These are phyloP conservation scores for Lecanoromycetidae sp. DNA, from an alignment of 2,329 filamentous ascomycete species.

Conservation along the genomic window DNA sequence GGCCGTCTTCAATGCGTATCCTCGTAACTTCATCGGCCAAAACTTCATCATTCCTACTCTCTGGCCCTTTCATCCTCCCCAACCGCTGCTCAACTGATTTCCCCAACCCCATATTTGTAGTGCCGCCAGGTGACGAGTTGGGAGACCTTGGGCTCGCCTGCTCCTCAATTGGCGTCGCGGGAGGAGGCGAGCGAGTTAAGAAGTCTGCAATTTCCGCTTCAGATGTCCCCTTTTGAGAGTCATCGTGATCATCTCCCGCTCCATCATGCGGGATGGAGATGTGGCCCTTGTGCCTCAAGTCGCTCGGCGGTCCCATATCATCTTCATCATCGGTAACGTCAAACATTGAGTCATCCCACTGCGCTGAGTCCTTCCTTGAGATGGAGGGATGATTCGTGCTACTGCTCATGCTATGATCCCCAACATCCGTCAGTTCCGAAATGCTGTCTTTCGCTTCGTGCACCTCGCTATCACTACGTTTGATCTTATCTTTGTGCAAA, in stretches of 20 bases:
- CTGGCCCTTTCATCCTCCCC: neutral
- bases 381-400: neutral
- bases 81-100: conserved; percentile 10
- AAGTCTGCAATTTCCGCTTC: conserved; percentile 32
- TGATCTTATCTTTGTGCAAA: conserved; percentile 23
- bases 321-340: conserved; percentile 34
- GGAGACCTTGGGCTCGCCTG: neutral
- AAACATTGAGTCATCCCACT: conserved; percentile 40
- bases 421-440: conserved; percentile 23
- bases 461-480: conserved; percentile 36
- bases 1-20: conserved; percentile 4
- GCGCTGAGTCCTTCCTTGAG: conserved; percentile 29
- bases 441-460: conserved; percentile 30
- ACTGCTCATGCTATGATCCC: conserved; percentile 18
- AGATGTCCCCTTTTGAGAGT: conserved; percentile 23
- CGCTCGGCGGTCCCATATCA: conserved; percentile 21
- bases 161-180: neutral
- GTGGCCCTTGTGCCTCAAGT: neutral
- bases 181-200: conserved; percentile 22
- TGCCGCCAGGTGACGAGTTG: neutral
- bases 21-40: conserved; percentile 9
- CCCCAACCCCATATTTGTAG: conserved; percentile 9
- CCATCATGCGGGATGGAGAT: neutral
- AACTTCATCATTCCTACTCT: neutral
- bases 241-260: neutral